Conservation (phyloP, 2,329 filamentous ascomycete genomes). For the Apiospora arundinis region DNA sequence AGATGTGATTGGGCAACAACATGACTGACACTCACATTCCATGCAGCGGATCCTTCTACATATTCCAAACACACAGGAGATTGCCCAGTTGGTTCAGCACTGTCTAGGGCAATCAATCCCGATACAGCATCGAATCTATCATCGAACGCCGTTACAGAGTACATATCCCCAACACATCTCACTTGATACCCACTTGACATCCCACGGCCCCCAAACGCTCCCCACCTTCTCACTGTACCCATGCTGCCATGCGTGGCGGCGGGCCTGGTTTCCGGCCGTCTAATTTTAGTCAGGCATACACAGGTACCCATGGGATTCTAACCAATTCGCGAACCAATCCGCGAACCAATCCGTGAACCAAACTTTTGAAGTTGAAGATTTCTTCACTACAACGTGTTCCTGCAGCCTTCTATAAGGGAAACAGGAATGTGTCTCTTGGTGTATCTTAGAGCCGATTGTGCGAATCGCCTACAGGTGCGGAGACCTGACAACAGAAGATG, state of each 20-base stretch:
- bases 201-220: background rate
- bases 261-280: background rate
- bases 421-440: too few relatives aligned
- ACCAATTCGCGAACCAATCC: too few relatives aligned
- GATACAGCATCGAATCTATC: background rate
- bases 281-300: background rate
- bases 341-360: too few relatives aligned
- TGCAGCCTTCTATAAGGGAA: too few relatives aligned
- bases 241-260: background rate
- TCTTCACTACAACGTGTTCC: background rate
- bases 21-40: background rate
- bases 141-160: background rate
- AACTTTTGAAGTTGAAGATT: background rate
- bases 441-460: too few relatives aligned
- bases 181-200: background rate
- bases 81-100: background rate
- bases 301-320: background rate
- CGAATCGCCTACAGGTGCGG: too few relatives aligned
- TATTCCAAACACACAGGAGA: background rate
- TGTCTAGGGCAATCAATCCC: background rate
- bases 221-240: background rate
- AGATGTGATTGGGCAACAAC: background rate
- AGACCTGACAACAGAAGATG: too few relatives aligned
- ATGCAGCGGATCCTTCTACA: background rate
- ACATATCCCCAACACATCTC: background rate